phyloP scores from a whole-genome alignment of 1,284 basidiomycete species.

The Somion occarium region DNA sequence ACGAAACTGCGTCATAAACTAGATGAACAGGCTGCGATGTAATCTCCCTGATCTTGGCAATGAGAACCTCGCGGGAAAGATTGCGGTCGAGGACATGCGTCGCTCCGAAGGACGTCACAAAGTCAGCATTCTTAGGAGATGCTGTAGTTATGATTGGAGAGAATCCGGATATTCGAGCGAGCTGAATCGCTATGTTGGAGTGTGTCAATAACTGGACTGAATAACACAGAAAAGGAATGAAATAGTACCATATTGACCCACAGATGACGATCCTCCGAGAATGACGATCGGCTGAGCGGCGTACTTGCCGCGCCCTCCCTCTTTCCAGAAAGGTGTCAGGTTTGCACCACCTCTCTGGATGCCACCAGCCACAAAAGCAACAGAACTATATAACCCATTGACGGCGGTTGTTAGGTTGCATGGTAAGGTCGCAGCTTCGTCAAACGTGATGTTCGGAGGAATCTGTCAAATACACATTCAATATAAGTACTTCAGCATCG shows the following conservation, averaged over 20 bases:
- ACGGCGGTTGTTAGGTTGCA: slow-evolving; percentile 22
- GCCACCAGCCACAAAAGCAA: no score
- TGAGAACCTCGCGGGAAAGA: background rate
- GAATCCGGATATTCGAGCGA: slow-evolving; percentile 44
- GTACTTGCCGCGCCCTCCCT: slow-evolving; percentile 22
- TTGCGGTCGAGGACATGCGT: slow-evolving; percentile 35
- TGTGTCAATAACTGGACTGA: background rate
- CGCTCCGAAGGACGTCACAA: slow-evolving; percentile 44
- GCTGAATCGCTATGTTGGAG: slow-evolving; percentile 31
- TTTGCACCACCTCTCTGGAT: slow-evolving; percentile 6
- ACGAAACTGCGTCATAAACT: slow-evolving; percentile 9
- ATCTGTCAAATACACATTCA: slow-evolving; percentile 29
- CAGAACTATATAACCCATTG: slow-evolving; percentile 21
- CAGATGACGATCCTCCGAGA: slow-evolving; percentile 28
- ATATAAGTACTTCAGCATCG: no score
- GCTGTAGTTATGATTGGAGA: slow-evolving; percentile 44
- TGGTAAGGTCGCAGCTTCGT: slow-evolving; percentile 33
- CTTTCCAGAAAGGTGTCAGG: slow-evolving; percentile 13
- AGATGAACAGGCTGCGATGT: slow-evolving; percentile 9
- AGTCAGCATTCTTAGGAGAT: slow-evolving; percentile 35
- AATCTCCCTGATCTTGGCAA: slow-evolving; percentile 8
- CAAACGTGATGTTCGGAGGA: slow-evolving; percentile 39
- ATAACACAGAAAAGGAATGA: background rate
- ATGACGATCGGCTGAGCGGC: slow-evolving; percentile 25
- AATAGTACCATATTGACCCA: slow-evolving; percentile 27